Evolutionary conservation across 1,284 basidiomycete genomes (phyloP).

Genomic region (Trichosporon asahii): DNA sequence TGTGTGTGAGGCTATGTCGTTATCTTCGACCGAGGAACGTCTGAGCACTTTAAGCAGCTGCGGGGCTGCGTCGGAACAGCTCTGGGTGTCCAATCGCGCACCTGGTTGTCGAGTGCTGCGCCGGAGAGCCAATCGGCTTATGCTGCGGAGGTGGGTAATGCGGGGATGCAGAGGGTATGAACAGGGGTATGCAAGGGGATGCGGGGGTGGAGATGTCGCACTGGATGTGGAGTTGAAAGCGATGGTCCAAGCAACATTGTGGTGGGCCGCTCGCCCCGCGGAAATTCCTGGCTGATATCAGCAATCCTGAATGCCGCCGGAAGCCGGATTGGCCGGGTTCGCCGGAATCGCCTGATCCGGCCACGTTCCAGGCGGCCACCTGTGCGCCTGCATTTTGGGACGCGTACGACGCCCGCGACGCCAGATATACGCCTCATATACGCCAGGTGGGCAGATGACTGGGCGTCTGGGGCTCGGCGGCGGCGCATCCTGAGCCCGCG

Average conservation of each 20-base stretch:
- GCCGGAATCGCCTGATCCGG: neutral
- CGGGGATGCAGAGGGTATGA: too few species aligned
- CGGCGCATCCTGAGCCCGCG: neutral
- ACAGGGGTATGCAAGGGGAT: neutral
- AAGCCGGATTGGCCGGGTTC: neutral
- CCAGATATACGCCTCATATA: neutral
- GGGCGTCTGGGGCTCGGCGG: too few species aligned
- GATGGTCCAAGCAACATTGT: neutral
- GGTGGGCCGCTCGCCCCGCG: conserved; percentile 1
- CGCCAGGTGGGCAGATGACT: neutral
- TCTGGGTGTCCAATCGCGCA: neutral
- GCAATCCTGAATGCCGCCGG: neutral
- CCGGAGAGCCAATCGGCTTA: neutral
- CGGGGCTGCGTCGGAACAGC: neutral
- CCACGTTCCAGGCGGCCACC: neutral
- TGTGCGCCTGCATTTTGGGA: too few species aligned
- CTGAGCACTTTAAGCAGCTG: neutral
- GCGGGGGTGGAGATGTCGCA: neutral
- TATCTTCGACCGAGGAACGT: neutral
- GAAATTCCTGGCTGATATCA: neutral
- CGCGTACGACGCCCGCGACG: too few species aligned
- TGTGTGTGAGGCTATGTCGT: neutral
- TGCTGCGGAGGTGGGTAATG: neutral
- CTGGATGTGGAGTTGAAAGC: neutral
- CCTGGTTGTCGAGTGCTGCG: neutral